Base-by-base conservation (phyloP, 305 asterid species). In the Plantago coronopus region DNA sequence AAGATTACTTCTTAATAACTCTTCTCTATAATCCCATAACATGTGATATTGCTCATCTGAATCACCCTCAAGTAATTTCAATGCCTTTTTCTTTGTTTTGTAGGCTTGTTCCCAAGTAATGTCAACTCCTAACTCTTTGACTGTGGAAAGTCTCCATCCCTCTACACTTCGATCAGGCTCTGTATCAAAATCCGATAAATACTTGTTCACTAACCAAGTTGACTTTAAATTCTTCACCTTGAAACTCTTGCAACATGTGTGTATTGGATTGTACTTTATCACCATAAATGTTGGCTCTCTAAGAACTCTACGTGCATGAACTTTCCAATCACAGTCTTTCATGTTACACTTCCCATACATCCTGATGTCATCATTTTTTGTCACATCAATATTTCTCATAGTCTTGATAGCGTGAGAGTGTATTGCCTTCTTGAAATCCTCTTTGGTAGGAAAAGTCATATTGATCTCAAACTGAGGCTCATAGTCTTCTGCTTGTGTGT, bases 11-110 rank as follows among this genome's bases (percentile, higher is more conserved):
- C 23, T 18, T 17, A 17, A 17, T n/a, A 48, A 18, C 20, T 17
- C 54, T 19, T 17, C 23, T 17, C 21, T 40, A 44, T 64, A 54
- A 3, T 45, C 47, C 63, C 63, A 64, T 2, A 64, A 9, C 34
- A 53, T 54, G 0, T 17, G 5, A 47, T 44, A 64, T 13, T 64
- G 38, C 2, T 14, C 12, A 22, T 54, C 62, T 7, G 48, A 48
- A 23, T 27, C 34, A 9, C 69, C 69, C 17, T 64, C 56, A 7
- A 54, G 20, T 17, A 12, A 54, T 1, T 12, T 4, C 11, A 51
- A 13, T 16, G 46, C 29, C 29, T 7, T 27, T 1, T 23, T 17
- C 29, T 63, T 63, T 5, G 68, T 38, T 17, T 49, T 63, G 19
- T 42, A 64, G 3, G 61, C 54, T 6, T 54, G 37, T 1, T 15